Percentiles rank a stretch among this genome's conserved stretches.
phyloP scores from a whole-genome alignment of 1,284 basidiomycete genomes.

The Abortiporus biennis region DNA sequence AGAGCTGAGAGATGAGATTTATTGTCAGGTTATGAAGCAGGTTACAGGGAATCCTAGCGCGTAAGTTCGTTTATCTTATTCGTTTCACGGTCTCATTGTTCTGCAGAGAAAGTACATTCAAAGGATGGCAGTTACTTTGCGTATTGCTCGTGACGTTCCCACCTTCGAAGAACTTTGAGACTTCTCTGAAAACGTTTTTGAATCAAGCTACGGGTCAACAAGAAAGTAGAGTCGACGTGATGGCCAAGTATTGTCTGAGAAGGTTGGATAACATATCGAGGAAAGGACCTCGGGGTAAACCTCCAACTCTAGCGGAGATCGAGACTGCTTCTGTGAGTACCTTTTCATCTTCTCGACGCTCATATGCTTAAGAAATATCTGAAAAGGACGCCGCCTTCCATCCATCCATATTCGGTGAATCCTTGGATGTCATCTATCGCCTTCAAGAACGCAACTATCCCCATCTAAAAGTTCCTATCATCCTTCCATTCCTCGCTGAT shows the following conservation, averaged over 20 bases:
- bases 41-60: conserved; percentile 75
- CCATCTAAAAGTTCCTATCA: conserved; percentile 79
- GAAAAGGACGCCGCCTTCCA: conserved; percentile 84
- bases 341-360: conserved; percentile 2
- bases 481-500: conserved; percentile 87
- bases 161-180: conserved; percentile 86
- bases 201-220: conserved; percentile 57
- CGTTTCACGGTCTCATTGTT: background rate
- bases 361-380: conserved; percentile 4
- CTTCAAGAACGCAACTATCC: conserved; percentile 83
- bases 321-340: conserved; percentile 75
- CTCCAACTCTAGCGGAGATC: conserved; percentile 76
- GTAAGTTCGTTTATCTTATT: conserved; percentile 35
- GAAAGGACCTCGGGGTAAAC: conserved; percentile 80
- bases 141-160: conserved; percentile 84
- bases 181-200: conserved; percentile 75
- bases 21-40: conserved; percentile 90
- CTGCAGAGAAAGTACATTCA: conserved; percentile 70
- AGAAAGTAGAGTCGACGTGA: conserved; percentile 76
- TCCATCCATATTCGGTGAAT: conserved; percentile 88
- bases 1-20: conserved; percentile 88
- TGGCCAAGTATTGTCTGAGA: conserved; percentile 82
- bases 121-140: conserved; percentile 88
- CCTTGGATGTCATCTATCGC: conserved; percentile 75
- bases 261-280: conserved; percentile 67